phyloP scores from a whole-genome alignment of 805 yeast genomes.

The Starmerella bombi region DNA sequence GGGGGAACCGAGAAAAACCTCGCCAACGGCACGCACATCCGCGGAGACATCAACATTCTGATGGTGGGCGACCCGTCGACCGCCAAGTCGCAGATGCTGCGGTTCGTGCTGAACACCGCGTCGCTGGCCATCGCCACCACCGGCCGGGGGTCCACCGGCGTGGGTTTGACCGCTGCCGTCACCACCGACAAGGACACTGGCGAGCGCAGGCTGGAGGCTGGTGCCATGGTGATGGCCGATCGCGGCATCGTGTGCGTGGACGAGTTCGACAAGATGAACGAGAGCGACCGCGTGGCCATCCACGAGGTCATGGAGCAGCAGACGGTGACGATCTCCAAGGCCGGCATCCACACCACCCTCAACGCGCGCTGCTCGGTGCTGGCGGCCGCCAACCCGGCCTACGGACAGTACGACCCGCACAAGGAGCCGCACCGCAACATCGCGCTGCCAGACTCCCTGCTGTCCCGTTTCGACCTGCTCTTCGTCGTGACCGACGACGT shows the following conservation, averaged over 20 bases:
- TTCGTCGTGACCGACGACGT: constrained; percentile 95
- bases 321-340: constrained; percentile 94
- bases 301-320: constrained; percentile 99
- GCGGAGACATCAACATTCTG: constrained; percentile 92
- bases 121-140: constrained; percentile 93
- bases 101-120: constrained; percentile 92
- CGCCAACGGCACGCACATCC: constrained; percentile 87
- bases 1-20: constrained; percentile 93
- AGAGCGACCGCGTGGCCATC: constrained; percentile 90
- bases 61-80: constrained; percentile 99
- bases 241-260: constrained; percentile 96
- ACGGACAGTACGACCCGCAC: constrained; percentile 90
- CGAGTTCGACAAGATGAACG: constrained; percentile 97
- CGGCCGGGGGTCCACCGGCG: constrained; percentile 99
- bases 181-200: constrained; percentile 95
- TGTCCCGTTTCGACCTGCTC: constrained; percentile 90
- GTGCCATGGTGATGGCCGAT: constrained; percentile 98
- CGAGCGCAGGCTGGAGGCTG: constrained; percentile 91
- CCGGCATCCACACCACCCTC: constrained; percentile 92
- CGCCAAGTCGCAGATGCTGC: constrained; percentile 88
- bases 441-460: constrained; percentile 88
- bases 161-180: constrained; percentile 98
- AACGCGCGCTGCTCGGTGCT: constrained; percentile 94
- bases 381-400: constrained; percentile 96
- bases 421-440: constrained; percentile 94